phyloP scores from a whole-genome alignment of 2,329 filamentous ascomycete genomes.

The Aspergillus eucalypticola region DNA sequence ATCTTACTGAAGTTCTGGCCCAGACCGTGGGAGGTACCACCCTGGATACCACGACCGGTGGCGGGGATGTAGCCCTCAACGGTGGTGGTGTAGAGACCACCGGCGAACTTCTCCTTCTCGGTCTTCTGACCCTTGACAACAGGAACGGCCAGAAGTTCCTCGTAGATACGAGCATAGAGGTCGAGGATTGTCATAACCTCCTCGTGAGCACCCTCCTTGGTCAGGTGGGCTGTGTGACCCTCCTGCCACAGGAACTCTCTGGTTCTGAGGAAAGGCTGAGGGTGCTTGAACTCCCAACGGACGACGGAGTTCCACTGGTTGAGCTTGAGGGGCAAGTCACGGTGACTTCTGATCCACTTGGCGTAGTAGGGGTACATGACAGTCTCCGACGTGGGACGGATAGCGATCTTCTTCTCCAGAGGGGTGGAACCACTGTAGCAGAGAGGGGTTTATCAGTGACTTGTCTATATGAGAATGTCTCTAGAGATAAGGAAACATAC shows the following conservation, averaged over 20 bases:
- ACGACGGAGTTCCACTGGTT: slow-evolving; percentile 99
- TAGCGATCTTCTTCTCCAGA: slow-evolving; percentile 76
- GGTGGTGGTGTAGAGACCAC: slow-evolving; percentile 94
- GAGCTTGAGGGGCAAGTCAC: slow-evolving; percentile 87
- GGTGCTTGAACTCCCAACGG: slow-evolving; percentile 96
- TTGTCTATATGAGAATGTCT: background rate
- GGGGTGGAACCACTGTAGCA: slow-evolving; percentile 76
- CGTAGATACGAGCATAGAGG: slow-evolving; percentile 87
- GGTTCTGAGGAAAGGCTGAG: slow-evolving; percentile 80
- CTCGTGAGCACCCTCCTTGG: slow-evolving; percentile 73
- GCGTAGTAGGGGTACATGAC: slow-evolving; percentile 97
- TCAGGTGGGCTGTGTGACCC: slow-evolving; percentile 89
- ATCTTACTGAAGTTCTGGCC: slow-evolving; percentile 99
- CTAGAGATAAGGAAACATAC: slow-evolving; percentile 30
- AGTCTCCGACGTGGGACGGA: slow-evolving; percentile 69
- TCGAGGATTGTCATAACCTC: slow-evolving; percentile 94
- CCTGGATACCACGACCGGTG: slow-evolving; percentile 95
- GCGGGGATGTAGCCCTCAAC: slow-evolving; percentile 96
- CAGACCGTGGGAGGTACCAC: slow-evolving; percentile 88
- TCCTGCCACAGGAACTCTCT: slow-evolving; percentile 99
- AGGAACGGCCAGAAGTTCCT: slow-evolving; percentile 89
- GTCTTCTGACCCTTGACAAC: slow-evolving; percentile 94
- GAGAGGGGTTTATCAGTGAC: slow-evolving; percentile 22
- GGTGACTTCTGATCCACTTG: slow-evolving; percentile 95
- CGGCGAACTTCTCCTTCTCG: slow-evolving; percentile 96